Conservation (phyloP, 768 basidiomycete species). For the Collybiopsis confluens region DNA sequence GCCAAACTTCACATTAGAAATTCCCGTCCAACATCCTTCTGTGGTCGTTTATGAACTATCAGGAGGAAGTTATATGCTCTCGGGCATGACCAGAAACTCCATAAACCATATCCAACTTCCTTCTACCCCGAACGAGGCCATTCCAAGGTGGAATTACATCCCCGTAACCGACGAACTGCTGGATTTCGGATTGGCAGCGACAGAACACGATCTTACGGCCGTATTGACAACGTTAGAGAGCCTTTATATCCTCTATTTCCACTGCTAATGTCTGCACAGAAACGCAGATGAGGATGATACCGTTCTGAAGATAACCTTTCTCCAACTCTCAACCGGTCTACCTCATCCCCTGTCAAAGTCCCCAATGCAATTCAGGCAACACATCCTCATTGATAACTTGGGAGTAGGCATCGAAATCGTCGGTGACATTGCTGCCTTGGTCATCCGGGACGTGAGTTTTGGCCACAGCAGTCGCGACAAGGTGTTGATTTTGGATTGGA, state of each 20-base stretch:
- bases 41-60: constrained; percentile 8
- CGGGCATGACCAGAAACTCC: not conserved
- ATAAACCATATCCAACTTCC: constrained; percentile 1
- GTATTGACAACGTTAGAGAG: constrained; percentile 5
- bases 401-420: constrained; percentile 8
- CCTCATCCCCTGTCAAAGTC: constrained; percentile 3
- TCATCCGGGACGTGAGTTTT: constrained; percentile 1
- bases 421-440: constrained; percentile 2
- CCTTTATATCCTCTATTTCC: not conserved
- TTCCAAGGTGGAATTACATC: constrained; percentile 2
- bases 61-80: constrained; percentile 7
- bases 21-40: constrained; percentile 1
- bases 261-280: not conserved
- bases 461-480: not conserved
- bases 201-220: constrained; percentile 7
- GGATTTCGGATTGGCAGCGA: constrained; percentile 5
- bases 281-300: not conserved
- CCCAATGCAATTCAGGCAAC: constrained; percentile 3
- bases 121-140: not conserved
- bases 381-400: not conserved
- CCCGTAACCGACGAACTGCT: not conserved
- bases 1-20: not conserved
- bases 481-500: constrained; percentile 6
- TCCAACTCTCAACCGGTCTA: constrained; percentile 5
- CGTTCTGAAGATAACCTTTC: constrained; percentile 1